phyloP scores from a whole-genome alignment of 1,284 basidiomycete genomes.

The Leccinum subrobustum region DNA sequence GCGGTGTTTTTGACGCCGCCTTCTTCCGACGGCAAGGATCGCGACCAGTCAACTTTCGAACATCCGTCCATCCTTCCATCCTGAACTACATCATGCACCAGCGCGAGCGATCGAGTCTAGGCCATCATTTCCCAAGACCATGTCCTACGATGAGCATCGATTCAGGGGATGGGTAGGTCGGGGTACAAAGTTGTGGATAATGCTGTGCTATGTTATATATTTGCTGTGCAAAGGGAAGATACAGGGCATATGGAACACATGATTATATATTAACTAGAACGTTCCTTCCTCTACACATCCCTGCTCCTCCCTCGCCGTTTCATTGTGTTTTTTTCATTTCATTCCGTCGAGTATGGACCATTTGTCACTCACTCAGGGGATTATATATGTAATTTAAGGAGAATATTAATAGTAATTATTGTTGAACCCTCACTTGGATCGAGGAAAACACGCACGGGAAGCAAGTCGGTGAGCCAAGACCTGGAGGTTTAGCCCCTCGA shows the following conservation, averaged over 20 bases:
- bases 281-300: background rate
- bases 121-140: conserved; percentile 8
- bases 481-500: background rate
- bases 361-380: conserved; percentile 23
- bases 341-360: conserved; percentile 29
- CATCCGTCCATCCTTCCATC: background rate
- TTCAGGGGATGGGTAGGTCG: conserved; percentile 6
- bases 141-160: conserved; percentile 8
- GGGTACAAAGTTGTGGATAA: background rate
- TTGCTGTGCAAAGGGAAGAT: conserved; percentile 13
- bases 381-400: conserved; percentile 28
- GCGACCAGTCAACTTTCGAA: background rate
- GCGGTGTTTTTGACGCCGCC: background rate
- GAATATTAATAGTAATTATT: background rate
- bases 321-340: conserved; percentile 8
- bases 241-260: conserved; percentile 9
- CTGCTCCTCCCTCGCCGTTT: background rate
- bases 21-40: conserved; percentile 22
- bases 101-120: background rate
- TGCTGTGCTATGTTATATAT: conserved; percentile 7
- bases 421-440: background rate
- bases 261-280: conserved; percentile 13
- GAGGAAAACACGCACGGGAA: background rate
- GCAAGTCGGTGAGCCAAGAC: background rate
- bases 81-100: background rate